These are phyloP conservation scores for Suillus placidus DNA, from an alignment of 768 basidiomycete species.

Conservation along the genomic window DNA sequence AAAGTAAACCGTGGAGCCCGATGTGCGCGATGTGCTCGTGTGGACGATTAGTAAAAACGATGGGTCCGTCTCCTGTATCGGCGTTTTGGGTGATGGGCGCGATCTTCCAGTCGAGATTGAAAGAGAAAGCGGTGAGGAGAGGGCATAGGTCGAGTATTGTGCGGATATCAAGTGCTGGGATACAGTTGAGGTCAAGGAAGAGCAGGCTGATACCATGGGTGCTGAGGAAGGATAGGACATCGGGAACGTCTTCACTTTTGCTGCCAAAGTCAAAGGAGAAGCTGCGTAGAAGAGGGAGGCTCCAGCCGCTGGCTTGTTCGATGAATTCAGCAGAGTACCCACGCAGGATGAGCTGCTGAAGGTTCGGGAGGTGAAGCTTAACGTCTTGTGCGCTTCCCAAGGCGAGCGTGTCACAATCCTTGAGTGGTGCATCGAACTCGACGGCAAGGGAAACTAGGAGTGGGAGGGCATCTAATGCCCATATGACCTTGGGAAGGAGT, in stretches of 20 bases:
- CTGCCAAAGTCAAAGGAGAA: conserved; percentile 54
- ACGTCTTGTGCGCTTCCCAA: conserved; percentile 66
- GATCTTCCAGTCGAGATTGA: conserved; percentile 77
- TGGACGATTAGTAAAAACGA: conserved; percentile 50
- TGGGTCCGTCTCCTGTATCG: conserved; percentile 31
- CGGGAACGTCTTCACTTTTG: conserved; percentile 51
- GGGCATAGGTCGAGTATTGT: conserved; percentile 68
- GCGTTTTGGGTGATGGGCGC: conserved; percentile 17
- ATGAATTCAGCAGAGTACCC: conserved; percentile 67
- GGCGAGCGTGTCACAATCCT: conserved; percentile 47
- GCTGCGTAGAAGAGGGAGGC: conserved; percentile 58
- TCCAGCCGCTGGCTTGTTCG: conserved; percentile 71
- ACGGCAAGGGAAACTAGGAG: conserved; percentile 59
- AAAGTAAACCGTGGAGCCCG: conserved; percentile 68
- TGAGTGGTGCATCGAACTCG: conserved; percentile 40
- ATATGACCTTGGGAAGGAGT: conserved; percentile 66
- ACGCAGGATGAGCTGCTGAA: conserved; percentile 64
- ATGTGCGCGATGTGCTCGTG: conserved; percentile 61
- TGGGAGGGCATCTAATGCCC: conserved; percentile 68
- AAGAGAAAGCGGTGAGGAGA: conserved; percentile 59
- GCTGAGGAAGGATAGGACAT: conserved; percentile 59
- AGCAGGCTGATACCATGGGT: conserved; percentile 59
- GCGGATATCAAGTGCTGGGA: conserved; percentile 57
- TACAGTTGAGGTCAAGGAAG: conserved; percentile 67
- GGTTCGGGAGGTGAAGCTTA: conserved; percentile 51